Percentiles rank a stretch among this genome's conserved stretches.
These are phyloP conservation scores for Spinellus fusiger DNA, from an alignment of 192 early-diverging fungal species.

Conservation along the genomic window DNA sequence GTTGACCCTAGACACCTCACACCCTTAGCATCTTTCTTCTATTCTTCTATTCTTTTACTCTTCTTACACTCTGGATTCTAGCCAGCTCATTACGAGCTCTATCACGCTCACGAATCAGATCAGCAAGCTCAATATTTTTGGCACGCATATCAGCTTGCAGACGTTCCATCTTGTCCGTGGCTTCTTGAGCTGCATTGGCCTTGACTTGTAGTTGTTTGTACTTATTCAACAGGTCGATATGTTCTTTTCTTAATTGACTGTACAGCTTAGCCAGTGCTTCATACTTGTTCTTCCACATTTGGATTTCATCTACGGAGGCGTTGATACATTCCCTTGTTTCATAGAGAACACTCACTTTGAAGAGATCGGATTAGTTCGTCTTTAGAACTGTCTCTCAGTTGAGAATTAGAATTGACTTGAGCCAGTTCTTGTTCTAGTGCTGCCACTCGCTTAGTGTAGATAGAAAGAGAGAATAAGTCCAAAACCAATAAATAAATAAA, in stretches of 20 bases:
- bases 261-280: conserved; percentile 98
- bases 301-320: conserved; percentile 66
- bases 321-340: neutral
- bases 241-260: conserved; percentile 91
- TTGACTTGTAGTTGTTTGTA: conserved; percentile 81
- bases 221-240: conserved; percentile 87
- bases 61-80: conserved; percentile 52
- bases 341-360: conserved; percentile 51
- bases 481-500: neutral
- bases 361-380: conserved; percentile 79
- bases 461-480: neutral
- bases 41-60: neutral
- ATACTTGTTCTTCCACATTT: conserved; percentile 97
- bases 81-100: conserved; percentile 75
- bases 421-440: conserved; percentile 80
- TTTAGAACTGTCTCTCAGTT: conserved; percentile 72
- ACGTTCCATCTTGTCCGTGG: conserved; percentile 75
- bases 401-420: conserved; percentile 59
- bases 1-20: conserved; percentile 74
- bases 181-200: conserved; percentile 81
- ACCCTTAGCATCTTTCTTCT: no score
- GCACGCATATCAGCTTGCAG: conserved; percentile 61
- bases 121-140: conserved; percentile 75
- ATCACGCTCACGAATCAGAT: conserved; percentile 90
- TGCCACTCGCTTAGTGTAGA: conserved; percentile 57